Percentiles rank a stretch among this genome's conserved stretches.
Evolutionary conservation across 805 yeast genomes (phyloP).

Genomic region (Sungouiozyma intestinalis): DNA sequence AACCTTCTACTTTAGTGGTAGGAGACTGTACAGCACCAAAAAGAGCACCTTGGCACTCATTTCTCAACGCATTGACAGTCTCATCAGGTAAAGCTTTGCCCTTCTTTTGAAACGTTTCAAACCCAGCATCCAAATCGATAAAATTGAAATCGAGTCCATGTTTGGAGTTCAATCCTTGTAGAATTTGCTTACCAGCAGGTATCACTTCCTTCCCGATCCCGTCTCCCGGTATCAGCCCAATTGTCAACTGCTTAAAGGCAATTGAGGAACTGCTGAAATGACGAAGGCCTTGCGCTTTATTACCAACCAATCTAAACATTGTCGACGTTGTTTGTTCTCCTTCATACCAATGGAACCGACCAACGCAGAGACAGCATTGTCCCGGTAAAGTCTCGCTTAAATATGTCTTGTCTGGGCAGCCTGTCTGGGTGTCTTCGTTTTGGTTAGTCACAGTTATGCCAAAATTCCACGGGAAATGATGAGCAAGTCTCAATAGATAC

Average conservation of each 20-base stretch:
- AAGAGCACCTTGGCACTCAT: conserved; percentile 90
- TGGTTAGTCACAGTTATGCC: not conserved
- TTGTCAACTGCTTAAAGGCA: conserved; percentile 37
- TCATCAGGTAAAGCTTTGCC: conserved; percentile 93
- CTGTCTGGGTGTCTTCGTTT: not conserved
- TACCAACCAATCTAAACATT: not conserved
- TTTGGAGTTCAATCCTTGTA: conserved; percentile 70
- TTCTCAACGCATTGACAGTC: conserved; percentile 67
- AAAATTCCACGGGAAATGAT: not conserved
- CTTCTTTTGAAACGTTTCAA: conserved; percentile 85
- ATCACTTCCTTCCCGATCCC: conserved; percentile 97
- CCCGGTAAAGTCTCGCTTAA: too few species aligned
- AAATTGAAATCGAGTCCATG: conserved; percentile 76
- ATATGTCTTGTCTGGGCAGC: too few species aligned
- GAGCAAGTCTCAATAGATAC: not conserved
- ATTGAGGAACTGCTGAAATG: not conserved
- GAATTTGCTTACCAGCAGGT: conserved; percentile 86
- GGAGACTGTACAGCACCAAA: conserved; percentile 98
- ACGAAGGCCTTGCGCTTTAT: not conserved
- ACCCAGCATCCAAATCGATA: conserved; percentile 86
- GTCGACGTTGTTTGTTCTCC: too few species aligned
- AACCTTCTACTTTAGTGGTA: conserved; percentile 85
- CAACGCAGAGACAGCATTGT: too few species aligned
- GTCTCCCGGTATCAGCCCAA: conserved; percentile 89
- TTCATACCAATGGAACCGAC: too few species aligned